Evolutionary conservation across 345 rosid species (phyloP).

Genomic region (Camelina sativa): DNA sequence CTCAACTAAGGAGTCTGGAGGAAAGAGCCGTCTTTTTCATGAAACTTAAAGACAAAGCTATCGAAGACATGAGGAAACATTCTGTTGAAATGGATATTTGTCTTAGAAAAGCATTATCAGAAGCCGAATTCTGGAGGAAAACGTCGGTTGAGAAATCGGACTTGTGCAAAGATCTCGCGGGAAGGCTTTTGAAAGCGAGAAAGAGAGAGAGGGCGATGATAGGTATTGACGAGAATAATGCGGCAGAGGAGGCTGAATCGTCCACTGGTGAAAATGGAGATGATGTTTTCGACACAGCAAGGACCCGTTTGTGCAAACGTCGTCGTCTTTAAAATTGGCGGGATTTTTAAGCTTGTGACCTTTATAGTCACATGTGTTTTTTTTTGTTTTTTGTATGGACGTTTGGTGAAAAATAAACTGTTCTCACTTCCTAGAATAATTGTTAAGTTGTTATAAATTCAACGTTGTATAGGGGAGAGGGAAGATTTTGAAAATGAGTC

Average conservation of each 20-base stretch:
- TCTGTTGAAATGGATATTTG: not conserved
- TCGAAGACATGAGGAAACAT: conserved; percentile 9
- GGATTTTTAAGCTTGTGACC: not conserved
- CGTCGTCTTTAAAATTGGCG: conserved; percentile 16
- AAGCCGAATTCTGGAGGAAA: not conserved
- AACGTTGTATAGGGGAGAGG: too few relatives aligned
- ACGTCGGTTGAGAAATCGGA: not conserved
- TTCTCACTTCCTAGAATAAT: not conserved
- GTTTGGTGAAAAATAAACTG: not conserved
- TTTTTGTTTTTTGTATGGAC: not conserved
- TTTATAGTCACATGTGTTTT: not conserved
- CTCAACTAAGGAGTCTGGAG: not conserved
- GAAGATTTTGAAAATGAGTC: too few relatives aligned
- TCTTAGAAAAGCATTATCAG: not conserved
- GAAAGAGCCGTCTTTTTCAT: not conserved
- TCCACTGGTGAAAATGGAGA: conserved; percentile 30
- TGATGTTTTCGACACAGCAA: not conserved
- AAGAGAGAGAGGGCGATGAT: accelerated
- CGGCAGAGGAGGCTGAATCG: not conserved
- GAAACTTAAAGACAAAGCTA: not conserved
- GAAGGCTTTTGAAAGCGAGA: not conserved
- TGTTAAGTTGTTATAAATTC: too few relatives aligned
- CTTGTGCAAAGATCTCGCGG: not conserved
- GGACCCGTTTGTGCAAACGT: not conserved
- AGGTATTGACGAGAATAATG: accelerated